Evolutionary conservation across 176 grass and related monocot species (phyloP), one percentile per base, ranked within the genome.

Genomic region (Aegilops sharonensis): DNA sequence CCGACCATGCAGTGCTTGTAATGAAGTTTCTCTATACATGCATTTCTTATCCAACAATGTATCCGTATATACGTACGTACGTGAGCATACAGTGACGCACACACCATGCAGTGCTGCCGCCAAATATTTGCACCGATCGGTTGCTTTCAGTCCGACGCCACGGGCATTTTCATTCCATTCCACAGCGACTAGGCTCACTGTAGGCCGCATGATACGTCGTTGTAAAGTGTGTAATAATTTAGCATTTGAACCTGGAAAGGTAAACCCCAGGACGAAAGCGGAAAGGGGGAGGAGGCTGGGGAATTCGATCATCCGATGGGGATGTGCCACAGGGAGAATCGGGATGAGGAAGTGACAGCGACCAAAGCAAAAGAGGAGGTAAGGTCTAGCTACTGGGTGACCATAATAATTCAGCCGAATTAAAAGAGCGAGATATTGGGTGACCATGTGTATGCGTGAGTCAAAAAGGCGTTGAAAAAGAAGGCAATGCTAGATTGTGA

Each of bases 201-300:
- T 72, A 34, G 4, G 54, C n/a, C 25, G 8, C 59, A 65, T 77
- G 84, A 86, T 48, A 81, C 35, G 71, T 72, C 79, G 35, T 79
- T 68, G 64, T 79, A 87, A 78, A 65, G 45, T 1, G 13, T 9
- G 67, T 48, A 23, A 87, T 87, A 68, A 75, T 87, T 87, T 87
- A 79, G 89, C 32, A 80, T 87, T 91, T 91, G 81, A 91, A 84
- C 59, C 54, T 80, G 68, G 89, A 63, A 87, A 66, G 45, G 45
- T 45, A 35, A 59, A 83, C 40, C 32, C 12, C 59, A 61, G 50
- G 50, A 35, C 11, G 36, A 27, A 29, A 77, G 66, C 11, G 39
- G 64, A 31, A 77, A 56, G 31, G 4, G 27, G 47, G 18, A 3
- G 73, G 54, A 59, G 54, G 50, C 50, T 54, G 5, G 15, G 45